phyloP scores from a whole-genome alignment of 768 basidiomycete genomes.

The Tricholoma hemisulphureum region DNA sequence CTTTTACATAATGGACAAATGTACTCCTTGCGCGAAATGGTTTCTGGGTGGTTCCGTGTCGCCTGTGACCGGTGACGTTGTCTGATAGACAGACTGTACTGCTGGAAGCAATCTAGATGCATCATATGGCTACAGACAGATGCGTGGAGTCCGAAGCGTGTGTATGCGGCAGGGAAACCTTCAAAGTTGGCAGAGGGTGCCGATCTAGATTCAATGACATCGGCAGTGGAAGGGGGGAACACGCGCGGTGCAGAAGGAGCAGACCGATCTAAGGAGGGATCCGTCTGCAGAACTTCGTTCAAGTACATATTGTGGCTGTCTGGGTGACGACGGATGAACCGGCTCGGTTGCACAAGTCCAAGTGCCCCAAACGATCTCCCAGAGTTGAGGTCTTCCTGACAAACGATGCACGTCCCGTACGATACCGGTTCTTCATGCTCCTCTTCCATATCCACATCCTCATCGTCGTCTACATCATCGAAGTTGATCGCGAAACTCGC shows the following conservation, averaged over 20 bases:
- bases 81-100: slow-evolving; percentile 83
- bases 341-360: slow-evolving; percentile 85
- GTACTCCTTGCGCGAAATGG: slow-evolving; percentile 89
- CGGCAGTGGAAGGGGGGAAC: slow-evolving; percentile 54
- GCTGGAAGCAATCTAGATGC: slow-evolving; percentile 93
- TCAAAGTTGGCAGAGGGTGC: slow-evolving; percentile 56
- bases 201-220: slow-evolving; percentile 46
- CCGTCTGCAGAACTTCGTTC: slow-evolving; percentile 68
- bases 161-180: slow-evolving; percentile 67
- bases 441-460: slow-evolving; percentile 62
- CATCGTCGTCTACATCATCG: slow-evolving; percentile 68
- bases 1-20: slow-evolving; percentile 98
- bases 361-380: slow-evolving; percentile 79
- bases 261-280: slow-evolving; percentile 63
- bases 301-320: slow-evolving; percentile 63
- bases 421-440: slow-evolving; percentile 50
- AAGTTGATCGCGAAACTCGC: slow-evolving; percentile 80
- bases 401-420: slow-evolving; percentile 95
- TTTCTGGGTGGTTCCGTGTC: slow-evolving; percentile 92
- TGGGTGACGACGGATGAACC: slow-evolving; percentile 75
- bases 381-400: slow-evolving; percentile 86
- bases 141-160: slow-evolving; percentile 81
- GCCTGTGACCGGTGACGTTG: slow-evolving; percentile 86
- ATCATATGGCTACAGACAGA: slow-evolving; percentile 96
- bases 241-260: slow-evolving; percentile 23